Evolutionary conservation across 2,329 filamentous ascomycete species (phyloP), one percentile per base, ranked within the genome.

Genomic region (Dactylellina drechsleri): DNA sequence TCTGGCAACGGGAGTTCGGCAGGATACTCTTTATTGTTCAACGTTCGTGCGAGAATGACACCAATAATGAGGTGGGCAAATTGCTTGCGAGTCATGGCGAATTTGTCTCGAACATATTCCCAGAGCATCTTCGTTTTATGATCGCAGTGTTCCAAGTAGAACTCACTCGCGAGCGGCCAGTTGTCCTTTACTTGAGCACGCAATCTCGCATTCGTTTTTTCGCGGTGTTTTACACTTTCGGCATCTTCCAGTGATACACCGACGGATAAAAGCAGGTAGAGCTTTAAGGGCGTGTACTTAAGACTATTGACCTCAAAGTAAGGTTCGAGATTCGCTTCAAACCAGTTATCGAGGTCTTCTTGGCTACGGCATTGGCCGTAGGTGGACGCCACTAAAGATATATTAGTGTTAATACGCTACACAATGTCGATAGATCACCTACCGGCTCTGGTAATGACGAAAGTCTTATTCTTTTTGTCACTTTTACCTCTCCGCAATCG

Each of bases 21-120:
- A 52, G 50, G n/a, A 15, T 36, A 18, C 7, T 10, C 20, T 16
- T 41, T 41, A 6, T 43, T 18, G 13, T 16, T 23, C 7, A 28
- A 7, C 7, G 3, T 28, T 7, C 58, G 59, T 6, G 50, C 41
- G 2, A 70, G 4, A 16, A 70, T n/a, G 15, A 64, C 49, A 7
- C 66, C 66, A 8, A 20, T 41, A 40, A 70, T 62, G 7, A 70
- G 31, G 3, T 41, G 13, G 4, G 62, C 16, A 31, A 70, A 70
- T 18, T 58, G 41, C 4, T 28, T 26, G 6, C 12, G 26, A 41
- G 28, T 61, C 16, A 64, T 57, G 3, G 49, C 56, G 20, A 62
- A 70, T 1, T 16, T 50, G 18, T 70, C 58, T 5, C 26, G 36
- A 12, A 41, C n/a, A 18, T 62, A 70, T 10, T 56, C 49, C 57